phyloP scores from a whole-genome alignment of 106 monocot species.

The Phalaenopsis equestris region DNA sequence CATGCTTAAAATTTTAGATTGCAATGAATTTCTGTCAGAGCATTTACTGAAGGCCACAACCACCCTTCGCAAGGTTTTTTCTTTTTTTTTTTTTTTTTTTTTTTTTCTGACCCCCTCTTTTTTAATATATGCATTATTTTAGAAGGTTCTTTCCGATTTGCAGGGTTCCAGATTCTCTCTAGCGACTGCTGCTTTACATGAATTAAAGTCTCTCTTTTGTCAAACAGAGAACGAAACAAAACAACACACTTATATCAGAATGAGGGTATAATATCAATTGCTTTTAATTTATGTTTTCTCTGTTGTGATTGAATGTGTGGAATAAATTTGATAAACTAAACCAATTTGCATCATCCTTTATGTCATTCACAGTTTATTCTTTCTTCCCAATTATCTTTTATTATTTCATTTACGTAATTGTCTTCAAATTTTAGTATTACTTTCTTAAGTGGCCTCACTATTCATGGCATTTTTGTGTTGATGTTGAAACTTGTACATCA shows the following conservation, averaged over 20 bases:
- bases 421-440: not conserved
- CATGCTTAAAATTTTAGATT: conserved; percentile 75
- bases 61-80: conserved; percentile 74
- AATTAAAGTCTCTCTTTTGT: conserved; percentile 69
- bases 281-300: not conserved
- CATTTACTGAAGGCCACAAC: conserved; percentile 86
- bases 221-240: conserved; percentile 28
- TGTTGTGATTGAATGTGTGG: not conserved
- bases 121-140: conserved; percentile 1
- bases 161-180: conserved; percentile 86
- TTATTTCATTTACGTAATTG: not conserved
- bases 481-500: not conserved
- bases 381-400: not conserved
- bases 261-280: conserved; percentile 44
- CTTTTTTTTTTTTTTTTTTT: not conserved
- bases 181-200: conserved; percentile 84
- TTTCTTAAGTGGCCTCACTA: not conserved
- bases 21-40: conserved; percentile 53
- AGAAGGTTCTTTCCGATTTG: conserved; percentile 8
- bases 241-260: conserved; percentile 38
- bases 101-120: no score
- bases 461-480: not conserved
- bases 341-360: not conserved
- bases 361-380: not conserved
- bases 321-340: not conserved